These are phyloP conservation scores for Eucalyptus tenuipes DNA, from an alignment of 345 rosid species.

Conservation along the genomic window DNA sequence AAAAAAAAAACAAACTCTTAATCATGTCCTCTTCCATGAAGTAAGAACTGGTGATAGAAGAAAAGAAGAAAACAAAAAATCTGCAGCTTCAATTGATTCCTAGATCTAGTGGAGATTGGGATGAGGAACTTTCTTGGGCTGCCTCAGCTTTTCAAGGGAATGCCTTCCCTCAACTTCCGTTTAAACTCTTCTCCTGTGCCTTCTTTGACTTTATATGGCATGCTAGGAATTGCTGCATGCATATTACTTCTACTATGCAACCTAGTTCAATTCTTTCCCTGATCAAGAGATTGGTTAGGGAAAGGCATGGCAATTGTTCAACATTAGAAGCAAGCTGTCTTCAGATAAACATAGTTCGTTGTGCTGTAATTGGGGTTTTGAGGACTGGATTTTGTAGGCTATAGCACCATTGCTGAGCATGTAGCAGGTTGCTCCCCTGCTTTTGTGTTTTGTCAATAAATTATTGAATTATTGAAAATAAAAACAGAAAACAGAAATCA, in stretches of 20 bases:
- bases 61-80: background rate
- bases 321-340: background rate
- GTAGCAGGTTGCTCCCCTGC: background rate
- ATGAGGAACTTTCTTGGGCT: background rate
- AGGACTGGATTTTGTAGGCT: background rate
- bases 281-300: background rate
- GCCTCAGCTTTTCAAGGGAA: background rate
- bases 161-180: background rate
- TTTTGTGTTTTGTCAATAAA: background rate
- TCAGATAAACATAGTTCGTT: background rate
- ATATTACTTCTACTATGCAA: background rate
- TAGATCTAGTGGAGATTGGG: background rate
- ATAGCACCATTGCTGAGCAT: background rate
- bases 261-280: background rate
- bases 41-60: background rate
- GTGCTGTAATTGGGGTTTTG: background rate
- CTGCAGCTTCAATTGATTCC: background rate
- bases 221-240: background rate
- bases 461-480: background rate
- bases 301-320: background rate
- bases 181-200: background rate
- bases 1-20: background rate
- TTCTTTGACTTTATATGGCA: background rate
- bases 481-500: conserved; percentile 3
- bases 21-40: background rate